Conservation (phyloP, 306 rosid genomes). For the Pueraria montana region DNA sequence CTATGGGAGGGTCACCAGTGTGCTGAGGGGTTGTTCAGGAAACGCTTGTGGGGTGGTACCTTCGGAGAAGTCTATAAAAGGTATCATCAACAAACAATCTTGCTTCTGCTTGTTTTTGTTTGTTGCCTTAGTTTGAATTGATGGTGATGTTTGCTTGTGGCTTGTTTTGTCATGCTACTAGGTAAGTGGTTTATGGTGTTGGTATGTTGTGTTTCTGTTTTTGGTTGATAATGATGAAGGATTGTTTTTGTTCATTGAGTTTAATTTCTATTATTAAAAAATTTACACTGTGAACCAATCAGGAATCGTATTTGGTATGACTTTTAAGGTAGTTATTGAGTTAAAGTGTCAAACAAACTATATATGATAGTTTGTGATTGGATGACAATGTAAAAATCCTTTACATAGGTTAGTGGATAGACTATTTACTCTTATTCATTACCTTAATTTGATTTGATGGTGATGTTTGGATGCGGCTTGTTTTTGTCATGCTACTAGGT, state of each 20-base stretch:
- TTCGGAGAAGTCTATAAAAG: slow-evolving; percentile 87
- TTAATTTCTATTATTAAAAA: neutral
- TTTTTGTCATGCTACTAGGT: neutral
- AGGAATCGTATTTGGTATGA: neutral
- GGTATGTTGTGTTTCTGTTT: slow-evolving; percentile 8
- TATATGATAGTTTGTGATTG: neutral
- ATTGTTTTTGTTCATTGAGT: neutral
- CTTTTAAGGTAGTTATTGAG: neutral
- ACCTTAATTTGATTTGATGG: slow-evolving; percentile 8
- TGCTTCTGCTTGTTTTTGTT: slow-evolving; percentile 12
- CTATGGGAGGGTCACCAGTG: slow-evolving; percentile 89
- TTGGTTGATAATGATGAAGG: slow-evolving; percentile 24
- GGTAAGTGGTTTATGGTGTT: slow-evolving; percentile 32
- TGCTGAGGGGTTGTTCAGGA: slow-evolving; percentile 80
- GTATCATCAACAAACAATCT: slow-evolving; percentile 46
- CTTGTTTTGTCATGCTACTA: slow-evolving; percentile 1
- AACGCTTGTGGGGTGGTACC: slow-evolving; percentile 87
- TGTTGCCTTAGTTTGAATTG: neutral
- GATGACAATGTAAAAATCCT: neutral
- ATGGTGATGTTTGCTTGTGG: neutral
- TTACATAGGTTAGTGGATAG: neutral
- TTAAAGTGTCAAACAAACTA: neutral
- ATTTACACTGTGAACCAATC: neutral
- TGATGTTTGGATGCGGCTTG: neutral
- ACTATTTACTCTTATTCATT: neutral